Evolutionary conservation across 2,329 filamentous ascomycete species (phyloP), one percentile per base, ranked within the genome.

Genomic region (Knoxdaviesia capensis): DNA sequence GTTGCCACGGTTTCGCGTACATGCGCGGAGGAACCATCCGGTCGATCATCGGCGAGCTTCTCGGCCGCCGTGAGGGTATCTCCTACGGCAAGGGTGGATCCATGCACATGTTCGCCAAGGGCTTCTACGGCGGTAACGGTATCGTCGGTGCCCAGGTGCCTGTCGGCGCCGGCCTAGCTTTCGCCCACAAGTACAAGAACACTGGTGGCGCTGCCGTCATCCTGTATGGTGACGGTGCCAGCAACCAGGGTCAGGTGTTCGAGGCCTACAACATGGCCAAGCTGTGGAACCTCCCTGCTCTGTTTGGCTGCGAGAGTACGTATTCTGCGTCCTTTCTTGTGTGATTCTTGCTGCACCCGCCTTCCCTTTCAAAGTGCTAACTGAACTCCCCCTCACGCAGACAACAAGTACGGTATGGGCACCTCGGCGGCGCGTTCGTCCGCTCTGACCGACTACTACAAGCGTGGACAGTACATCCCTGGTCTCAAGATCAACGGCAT

Each of bases 381-480:
- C 34, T 11, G 6, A 36, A 6, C 34, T 9, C 36, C 28, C 10
- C 31, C n/a, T 40, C 33, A 7, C 20, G 7, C 43, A 94, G 87
- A 98, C 77, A 98, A 98, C 81, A 98, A 98, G 68, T 98, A 98
- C 62, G 90, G 90, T 63, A 98, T 98, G 90, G 90, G 90, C 66
- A 98, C 90, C 49, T 82, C 90, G 47, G 88, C 90, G 52, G 80
- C 80, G 64, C 86, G 90, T 56, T 87, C 90, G 47, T 88, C 90
- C 46, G 90, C 90, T 54, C 68, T 94, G 59, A 96, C 90, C 62
- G 90, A 98, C 64, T 98, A 98, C 79, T 96, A 98, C 77, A 96
- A 96, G 80, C 88, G 90, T 66, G 90, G 90, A 51, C 90, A 98
- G 69, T 98, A 96, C 72, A 98, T 98, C 52, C 88, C 90, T 45